phyloP scores from a whole-genome alignment of 768 basidiomycete genomes.

The Termitomyces eurrhizus region DNA sequence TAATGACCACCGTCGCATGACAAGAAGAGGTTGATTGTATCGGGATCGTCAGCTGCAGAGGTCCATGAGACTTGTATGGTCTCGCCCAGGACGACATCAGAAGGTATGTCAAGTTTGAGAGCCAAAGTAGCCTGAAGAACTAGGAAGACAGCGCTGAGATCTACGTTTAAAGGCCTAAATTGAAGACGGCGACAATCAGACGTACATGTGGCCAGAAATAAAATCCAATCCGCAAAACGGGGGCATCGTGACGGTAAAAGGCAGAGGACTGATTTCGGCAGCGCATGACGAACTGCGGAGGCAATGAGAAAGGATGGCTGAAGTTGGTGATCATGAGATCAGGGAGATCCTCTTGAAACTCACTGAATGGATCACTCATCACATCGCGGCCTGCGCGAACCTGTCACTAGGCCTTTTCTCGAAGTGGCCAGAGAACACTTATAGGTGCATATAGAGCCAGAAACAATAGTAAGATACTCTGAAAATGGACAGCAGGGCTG shows the following conservation, averaged over 20 bases:
- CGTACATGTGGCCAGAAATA: not conserved
- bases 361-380: not conserved
- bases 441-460: not conserved
- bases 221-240: not conserved
- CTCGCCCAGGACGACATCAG: not conserved
- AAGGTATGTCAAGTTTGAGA: not conserved
- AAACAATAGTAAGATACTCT: not conserved
- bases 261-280: not conserved
- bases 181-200: not conserved
- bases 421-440: not conserved
- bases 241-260: slow-evolving; percentile 1
- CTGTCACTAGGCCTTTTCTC: not conserved
- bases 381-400: slow-evolving; percentile 1
- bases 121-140: not conserved
- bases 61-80: not conserved
- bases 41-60: not conserved
- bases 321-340: not conserved
- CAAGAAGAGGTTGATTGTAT: not conserved
- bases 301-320: not conserved
- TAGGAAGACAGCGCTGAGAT: not conserved
- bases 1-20: not conserved
- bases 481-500: too few relatives aligned
- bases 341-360: not conserved
- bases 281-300: not conserved
- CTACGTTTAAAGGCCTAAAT: not conserved